These are phyloP conservation scores for Saccharomyces pastorianus DNA, from an alignment of 1,139 yeast species.

Conservation along the genomic window DNA sequence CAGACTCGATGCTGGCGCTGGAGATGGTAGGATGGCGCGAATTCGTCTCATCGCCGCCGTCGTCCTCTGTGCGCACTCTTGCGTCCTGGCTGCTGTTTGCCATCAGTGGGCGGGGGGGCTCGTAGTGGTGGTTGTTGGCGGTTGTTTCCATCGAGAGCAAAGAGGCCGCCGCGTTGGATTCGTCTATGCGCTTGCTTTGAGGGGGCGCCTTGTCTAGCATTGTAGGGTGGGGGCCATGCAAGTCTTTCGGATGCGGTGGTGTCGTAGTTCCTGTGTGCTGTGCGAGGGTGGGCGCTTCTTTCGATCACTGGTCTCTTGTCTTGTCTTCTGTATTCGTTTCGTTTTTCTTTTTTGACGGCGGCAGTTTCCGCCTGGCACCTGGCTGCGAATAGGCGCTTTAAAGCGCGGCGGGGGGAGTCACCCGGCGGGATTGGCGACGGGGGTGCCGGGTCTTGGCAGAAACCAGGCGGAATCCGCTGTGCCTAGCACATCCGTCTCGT, in stretches of 20 bases:
- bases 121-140: constrained; percentile 1
- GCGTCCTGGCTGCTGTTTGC: neutral
- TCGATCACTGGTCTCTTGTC: neutral
- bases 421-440: neutral
- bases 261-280: neutral
- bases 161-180: neutral
- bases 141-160: constrained; percentile 1
- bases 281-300: constrained; percentile 2
- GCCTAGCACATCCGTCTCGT: no score
- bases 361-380: neutral
- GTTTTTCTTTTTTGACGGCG: constrained; percentile 1
- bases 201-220: neutral
- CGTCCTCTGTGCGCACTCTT: neutral
- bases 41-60: neutral
- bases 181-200: neutral
- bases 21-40: constrained; percentile 1
- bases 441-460: no score
- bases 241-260: neutral
- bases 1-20: constrained; percentile 9
- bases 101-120: neutral
- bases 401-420: neutral
- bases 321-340: neutral
- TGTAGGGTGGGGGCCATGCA: neutral
- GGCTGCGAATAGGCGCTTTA: neutral
- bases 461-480: no score